Conservation (phyloP, 768 basidiomycete species). For the Galerina marginata region DNA sequence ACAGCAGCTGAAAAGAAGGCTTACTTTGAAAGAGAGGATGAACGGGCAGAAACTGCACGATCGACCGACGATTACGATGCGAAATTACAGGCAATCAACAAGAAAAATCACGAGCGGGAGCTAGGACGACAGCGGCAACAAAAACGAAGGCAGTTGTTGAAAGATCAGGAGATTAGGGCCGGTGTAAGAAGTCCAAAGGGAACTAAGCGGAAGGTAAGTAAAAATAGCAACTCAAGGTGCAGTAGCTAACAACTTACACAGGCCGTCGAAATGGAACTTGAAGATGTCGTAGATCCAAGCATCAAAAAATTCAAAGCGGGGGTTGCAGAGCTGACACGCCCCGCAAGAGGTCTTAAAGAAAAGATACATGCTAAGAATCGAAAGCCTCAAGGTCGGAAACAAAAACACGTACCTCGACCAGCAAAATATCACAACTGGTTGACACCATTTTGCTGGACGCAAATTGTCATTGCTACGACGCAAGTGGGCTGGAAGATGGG, state of each 20-base stretch:
- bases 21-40: slow-evolving; percentile 5
- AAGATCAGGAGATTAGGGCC: slow-evolving; percentile 9
- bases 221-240: too few relatives aligned
- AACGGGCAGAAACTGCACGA: background rate
- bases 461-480: background rate
- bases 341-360: slow-evolving; percentile 1
- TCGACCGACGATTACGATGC: background rate
- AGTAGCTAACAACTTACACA: background rate
- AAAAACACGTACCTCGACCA: slow-evolving; percentile 5
- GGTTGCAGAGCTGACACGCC: slow-evolving; percentile 18
- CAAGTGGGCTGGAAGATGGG: slow-evolving; percentile 16
- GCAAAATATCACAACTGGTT: slow-evolving; percentile 11
- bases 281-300: slow-evolving; percentile 1
- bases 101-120: slow-evolving; percentile 1
- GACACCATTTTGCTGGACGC: slow-evolving; percentile 8
- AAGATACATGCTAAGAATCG: background rate
- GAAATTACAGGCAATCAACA: background rate
- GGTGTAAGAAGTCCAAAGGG: slow-evolving; percentile 14
- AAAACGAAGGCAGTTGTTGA: slow-evolving; percentile 3
- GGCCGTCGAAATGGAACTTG: slow-evolving; percentile 1
- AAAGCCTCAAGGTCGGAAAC: background rate
- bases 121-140: slow-evolving; percentile 11
- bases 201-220: slow-evolving; percentile 16
- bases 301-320: slow-evolving; percentile 5
- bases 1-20: slow-evolving; percentile 4